phyloP scores from a whole-genome alignment of 257 asterid genomes.

The Paulownia fortunei region DNA sequence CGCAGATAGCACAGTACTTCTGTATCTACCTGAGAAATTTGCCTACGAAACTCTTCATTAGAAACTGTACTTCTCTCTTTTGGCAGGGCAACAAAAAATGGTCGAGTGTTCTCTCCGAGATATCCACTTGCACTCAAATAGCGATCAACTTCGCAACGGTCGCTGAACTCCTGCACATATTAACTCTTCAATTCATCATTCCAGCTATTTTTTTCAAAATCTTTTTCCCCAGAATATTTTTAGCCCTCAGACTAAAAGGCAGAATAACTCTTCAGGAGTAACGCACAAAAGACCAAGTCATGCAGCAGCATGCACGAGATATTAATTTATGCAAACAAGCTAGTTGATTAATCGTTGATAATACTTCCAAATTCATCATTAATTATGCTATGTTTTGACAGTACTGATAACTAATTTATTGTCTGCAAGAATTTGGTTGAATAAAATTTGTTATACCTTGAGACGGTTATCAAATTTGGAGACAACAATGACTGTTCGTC shows the following conservation, averaged over 20 bases:
- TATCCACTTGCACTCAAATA: constrained; percentile 97
- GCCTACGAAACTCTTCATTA: constrained; percentile 94
- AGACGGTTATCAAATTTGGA: constrained; percentile 98
- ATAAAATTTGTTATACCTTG: constrained; percentile 58
- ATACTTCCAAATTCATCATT: background rate
- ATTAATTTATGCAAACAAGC: background rate
- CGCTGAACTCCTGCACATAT: constrained; percentile 77
- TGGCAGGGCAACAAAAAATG: constrained; percentile 93
- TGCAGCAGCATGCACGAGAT: constrained; percentile 9
- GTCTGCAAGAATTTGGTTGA: background rate
- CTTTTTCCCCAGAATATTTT: background rate
- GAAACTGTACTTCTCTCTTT: constrained; percentile 80
- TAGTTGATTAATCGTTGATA: background rate
- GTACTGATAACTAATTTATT: too few species aligned
- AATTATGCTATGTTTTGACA: too few species aligned
- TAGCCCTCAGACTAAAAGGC: background rate
- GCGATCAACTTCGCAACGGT: constrained; percentile 98
- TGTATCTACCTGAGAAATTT: constrained; percentile 82
- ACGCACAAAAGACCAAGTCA: background rate
- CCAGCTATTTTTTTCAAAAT: background rate
- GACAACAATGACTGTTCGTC: constrained; percentile 86
- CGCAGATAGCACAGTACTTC: constrained; percentile 74
- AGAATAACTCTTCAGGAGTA: background rate
- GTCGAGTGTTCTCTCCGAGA: constrained; percentile 88
- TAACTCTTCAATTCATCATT: constrained; percentile 15